Evolutionary conservation across 495 filamentous ascomycete species (phyloP), one percentile per base, ranked within the genome.

Genomic region (Hapsidospora chrysogenum): DNA sequence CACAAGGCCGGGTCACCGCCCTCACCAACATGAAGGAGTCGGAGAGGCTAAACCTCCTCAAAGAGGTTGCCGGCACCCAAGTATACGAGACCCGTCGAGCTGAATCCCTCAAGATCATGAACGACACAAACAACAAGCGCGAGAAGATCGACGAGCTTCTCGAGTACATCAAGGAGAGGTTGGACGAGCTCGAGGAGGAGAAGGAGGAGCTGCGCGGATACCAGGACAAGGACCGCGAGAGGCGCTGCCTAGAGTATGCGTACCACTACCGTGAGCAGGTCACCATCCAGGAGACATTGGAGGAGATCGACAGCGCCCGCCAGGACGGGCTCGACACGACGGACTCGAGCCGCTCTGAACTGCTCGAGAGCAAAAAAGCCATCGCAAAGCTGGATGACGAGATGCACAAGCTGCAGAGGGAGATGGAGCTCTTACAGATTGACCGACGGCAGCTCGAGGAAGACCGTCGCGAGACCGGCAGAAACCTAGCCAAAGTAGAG

Each of bases 11-110:
- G 40, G 85, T 99, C 33, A 95, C 92, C 0, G 77, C 82, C 16
- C 67, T 99, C 45, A 99, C 89, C 15, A 99, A 95, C 48, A 96
- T 95, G 92, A 92, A 93, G 53, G 89, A 99, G 48, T 69, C 72
- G 1, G 86, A 93, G 46, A 68, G 89, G 35, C 52, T 99, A 41
- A 83, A 77, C 33, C 60, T 99, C 18, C 60, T 99, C 36, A 99
- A 99, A 55, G 87, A 99, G 46, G 92, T 99, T 15, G 92, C 89
- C 2, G 89, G 89, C 29, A 96, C 89, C 3, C 84, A 94, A 48
- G 84, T 92, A 17, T 99, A 99, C 54, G 89, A 99, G 55, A 78
- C 84, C 25, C 74, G 86, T 36, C 67, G 92, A 33, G 65, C 79
- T 14, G 86, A 96, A 53, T 89, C 81, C 20, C 57, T 94, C 41